phyloP scores from a whole-genome alignment of 805 yeast species.

The Ogataea pignaliae region DNA sequence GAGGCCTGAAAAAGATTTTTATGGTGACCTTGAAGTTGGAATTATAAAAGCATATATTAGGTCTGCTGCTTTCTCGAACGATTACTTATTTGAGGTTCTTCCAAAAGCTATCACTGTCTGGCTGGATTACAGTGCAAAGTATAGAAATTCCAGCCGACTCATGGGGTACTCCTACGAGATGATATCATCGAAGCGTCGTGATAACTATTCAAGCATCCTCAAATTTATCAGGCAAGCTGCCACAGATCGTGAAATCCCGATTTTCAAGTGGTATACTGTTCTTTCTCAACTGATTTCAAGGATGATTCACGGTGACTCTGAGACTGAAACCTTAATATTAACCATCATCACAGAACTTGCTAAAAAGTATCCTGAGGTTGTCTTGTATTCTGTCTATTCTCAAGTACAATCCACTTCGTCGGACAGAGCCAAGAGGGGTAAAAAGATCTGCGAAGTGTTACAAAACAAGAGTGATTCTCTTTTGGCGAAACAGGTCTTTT shows the following conservation, averaged over 20 bases:
- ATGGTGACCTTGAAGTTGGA: slow-evolving; percentile 51
- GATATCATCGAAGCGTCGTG: slow-evolving; percentile 28
- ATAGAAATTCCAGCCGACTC: slow-evolving; percentile 23
- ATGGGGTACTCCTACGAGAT: slow-evolving; percentile 24
- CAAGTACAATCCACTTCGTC: slow-evolving; percentile 55
- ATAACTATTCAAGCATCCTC: slow-evolving; percentile 42
- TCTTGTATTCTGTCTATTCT: slow-evolving; percentile 80
- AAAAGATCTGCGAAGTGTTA: slow-evolving; percentile 36
- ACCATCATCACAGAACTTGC: slow-evolving; percentile 56
- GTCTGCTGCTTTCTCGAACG: slow-evolving; percentile 58
- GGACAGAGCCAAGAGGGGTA: slow-evolving; percentile 44
- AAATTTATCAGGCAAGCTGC: slow-evolving; percentile 41
- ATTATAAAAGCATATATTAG: slow-evolving; percentile 54
- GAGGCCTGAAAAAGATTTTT: slow-evolving; percentile 27
- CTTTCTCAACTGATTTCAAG: slow-evolving; percentile 84
- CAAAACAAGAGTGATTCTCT: slow-evolving; percentile 13
- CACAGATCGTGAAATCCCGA: slow-evolving; percentile 40
- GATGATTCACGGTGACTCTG: slow-evolving; percentile 55
- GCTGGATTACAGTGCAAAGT: slow-evolving; percentile 65
- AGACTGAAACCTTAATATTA: slow-evolving; percentile 51
- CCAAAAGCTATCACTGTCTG: slow-evolving; percentile 90
- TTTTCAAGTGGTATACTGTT: slow-evolving; percentile 72
- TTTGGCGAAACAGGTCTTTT: slow-evolving; percentile 19
- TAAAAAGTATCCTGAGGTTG: slow-evolving; percentile 68
- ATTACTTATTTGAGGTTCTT: slow-evolving; percentile 72